These are phyloP conservation scores for Melastoma candidum DNA, from an alignment of 441 rosid genomes.

Conservation along the genomic window DNA sequence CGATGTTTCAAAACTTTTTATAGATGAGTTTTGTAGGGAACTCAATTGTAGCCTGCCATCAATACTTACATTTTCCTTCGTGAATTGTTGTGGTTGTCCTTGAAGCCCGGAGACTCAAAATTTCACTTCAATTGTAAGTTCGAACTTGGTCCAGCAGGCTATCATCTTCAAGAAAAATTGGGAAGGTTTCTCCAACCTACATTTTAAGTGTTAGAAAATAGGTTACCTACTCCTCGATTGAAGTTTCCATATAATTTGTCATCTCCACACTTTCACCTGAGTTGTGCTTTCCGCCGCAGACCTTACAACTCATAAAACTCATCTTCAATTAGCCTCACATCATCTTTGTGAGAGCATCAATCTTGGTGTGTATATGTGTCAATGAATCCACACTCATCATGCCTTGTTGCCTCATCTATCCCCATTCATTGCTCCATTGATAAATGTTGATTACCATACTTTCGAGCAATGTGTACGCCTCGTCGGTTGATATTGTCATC, in stretches of 20 bases:
- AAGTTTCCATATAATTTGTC: too few species aligned
- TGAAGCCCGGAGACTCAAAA: not conserved
- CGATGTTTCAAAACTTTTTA: too few species aligned
- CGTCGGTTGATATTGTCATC: not conserved
- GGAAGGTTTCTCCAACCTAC: too few species aligned
- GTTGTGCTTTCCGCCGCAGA: not conserved
- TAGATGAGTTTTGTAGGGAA: too few species aligned
- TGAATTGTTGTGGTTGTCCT: not conserved
- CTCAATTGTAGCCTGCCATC: not conserved
- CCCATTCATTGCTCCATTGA: not conserved
- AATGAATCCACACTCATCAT: too few species aligned
- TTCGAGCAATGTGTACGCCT: not conserved
- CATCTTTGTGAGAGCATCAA: not conserved
- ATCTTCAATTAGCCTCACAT: not conserved
- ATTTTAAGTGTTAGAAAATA: not conserved
- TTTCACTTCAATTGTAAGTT: not conserved
- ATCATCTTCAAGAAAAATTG: too few species aligned
- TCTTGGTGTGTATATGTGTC: not conserved
- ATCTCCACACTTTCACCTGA: too few species aligned
- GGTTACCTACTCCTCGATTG: not conserved
- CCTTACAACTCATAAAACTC: not conserved
- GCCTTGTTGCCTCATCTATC: too few species aligned
- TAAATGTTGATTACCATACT: slow-evolving; percentile 4
- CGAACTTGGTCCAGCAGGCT: not conserved
- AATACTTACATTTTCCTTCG: not conserved